Base-by-base conservation (phyloP, 2,329 filamentous ascomycete genomes). In the Microascus cirrosus region DNA sequence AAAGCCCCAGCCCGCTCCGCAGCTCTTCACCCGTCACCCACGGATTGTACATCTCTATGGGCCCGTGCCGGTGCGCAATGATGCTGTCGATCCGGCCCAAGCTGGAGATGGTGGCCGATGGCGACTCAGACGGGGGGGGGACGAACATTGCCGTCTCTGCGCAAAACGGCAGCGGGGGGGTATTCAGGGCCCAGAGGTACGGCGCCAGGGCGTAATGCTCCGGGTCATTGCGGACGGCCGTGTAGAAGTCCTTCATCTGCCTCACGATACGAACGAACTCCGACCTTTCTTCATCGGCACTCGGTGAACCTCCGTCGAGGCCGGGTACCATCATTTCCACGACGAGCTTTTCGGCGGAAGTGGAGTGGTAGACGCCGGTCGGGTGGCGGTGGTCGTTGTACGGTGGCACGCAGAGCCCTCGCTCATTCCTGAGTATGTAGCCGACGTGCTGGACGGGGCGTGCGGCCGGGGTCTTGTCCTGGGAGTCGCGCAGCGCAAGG, bases 21-120 rank as follows among this genome's bases (percentile, higher is more conserved):
- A 77, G 63, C 58, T 77, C 74, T 58, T 77, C 74, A 0, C 74
- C 74, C 0, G 73, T 75, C 0, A 76, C 73, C 74, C 75, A 77
- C 0, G 73, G 72, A 13, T 71, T 61, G 2, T 66, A 54, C 0
- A 71, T 59, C 12, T 67, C 63, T 1, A 76, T 64, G 0, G 45
- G 25, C 0, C 68, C 70, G 2, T 62, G 61, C 2, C 59, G 61
- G 0, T 65, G 65, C 0, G 57, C 34, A 1, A 76, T 65, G 0
- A 74, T 65, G 10, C 61, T 58, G 24, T 77, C 73, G 1, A 74
- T 59, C 0, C 62, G 56, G 0, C 69, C 70, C 67, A 72, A 68
- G 32, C 70, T 72, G 1, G 69, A 71, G 7, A 72, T 66, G 0
- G 66, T 68, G 0, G 66, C 69, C 0, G 66, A 65, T 0, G 69